phyloP scores from a whole-genome alignment of 2,329 filamentous ascomycete species.

The Trichoderma sp. region DNA sequence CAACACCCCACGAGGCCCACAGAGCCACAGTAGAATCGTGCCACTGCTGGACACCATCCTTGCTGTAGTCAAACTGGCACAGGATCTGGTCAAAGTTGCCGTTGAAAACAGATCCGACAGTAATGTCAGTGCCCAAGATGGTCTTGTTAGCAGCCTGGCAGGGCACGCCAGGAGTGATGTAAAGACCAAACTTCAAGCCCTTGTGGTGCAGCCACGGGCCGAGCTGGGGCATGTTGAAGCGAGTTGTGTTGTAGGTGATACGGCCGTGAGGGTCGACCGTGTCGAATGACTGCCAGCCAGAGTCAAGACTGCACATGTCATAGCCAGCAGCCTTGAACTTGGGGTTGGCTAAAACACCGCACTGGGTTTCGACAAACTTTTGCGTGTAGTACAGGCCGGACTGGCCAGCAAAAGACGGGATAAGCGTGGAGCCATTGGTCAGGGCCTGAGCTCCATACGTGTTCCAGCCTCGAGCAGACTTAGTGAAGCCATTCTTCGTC shows the following conservation, averaged over 20 bases:
- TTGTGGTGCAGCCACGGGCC: slow-evolving; percentile 16
- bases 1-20: slow-evolving; percentile 21
- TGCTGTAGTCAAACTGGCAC: slow-evolving; percentile 20
- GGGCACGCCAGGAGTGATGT: slow-evolving; percentile 20
- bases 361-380: slow-evolving; percentile 19
- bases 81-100: slow-evolving; percentile 21
- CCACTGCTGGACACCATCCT: slow-evolving; percentile 20
- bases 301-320: slow-evolving; percentile 23
- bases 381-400: slow-evolving; percentile 15
- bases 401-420: slow-evolving; percentile 17
- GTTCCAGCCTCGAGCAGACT: slow-evolving; percentile 16
- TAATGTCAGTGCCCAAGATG: slow-evolving; percentile 14
- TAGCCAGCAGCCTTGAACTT: slow-evolving; percentile 17
- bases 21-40: slow-evolving; percentile 18
- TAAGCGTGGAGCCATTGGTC: background rate
- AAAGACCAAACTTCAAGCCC: slow-evolving; percentile 16
- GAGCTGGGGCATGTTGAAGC: slow-evolving; percentile 20
- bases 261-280: slow-evolving; percentile 16
- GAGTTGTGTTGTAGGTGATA: slow-evolving; percentile 18
- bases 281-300: slow-evolving; percentile 30
- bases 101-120: background rate
- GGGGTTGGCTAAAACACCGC: slow-evolving; percentile 8
- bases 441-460: slow-evolving; percentile 9
- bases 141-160: slow-evolving; percentile 19
- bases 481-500: slow-evolving; percentile 1